Evolutionary conservation across 257 asterid species (phyloP).

Genomic region (Verbena officinalis): DNA sequence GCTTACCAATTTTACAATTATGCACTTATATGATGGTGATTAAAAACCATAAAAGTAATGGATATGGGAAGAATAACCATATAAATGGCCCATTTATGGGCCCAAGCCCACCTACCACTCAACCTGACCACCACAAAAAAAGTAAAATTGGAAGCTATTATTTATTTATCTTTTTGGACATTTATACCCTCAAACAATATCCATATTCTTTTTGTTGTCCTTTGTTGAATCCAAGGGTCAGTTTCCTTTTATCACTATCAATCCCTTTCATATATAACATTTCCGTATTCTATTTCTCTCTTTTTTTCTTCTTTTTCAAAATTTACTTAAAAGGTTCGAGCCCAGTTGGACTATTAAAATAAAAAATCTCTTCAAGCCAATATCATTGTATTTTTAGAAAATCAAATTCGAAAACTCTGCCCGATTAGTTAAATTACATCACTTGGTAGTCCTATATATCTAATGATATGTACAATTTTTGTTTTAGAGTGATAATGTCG

Average conservation of each 20-base stretch:
- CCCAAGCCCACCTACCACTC: constrained; percentile 35
- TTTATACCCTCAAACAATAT: constrained; percentile 17
- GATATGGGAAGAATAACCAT: neutral
- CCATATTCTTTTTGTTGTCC: constrained; percentile 1
- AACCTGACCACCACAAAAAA: constrained; percentile 16
- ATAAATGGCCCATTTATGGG: constrained; percentile 30
- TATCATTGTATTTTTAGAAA: too few relatives aligned
- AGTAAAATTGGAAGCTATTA: too few relatives aligned
- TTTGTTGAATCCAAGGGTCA: constrained; percentile 32
- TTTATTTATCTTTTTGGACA: neutral
- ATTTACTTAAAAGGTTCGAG: too few relatives aligned
- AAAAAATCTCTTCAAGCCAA: too few relatives aligned
- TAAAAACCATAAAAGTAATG: neutral
- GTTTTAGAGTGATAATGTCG: too few relatives aligned
- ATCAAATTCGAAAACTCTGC: too few relatives aligned
- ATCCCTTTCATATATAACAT: neutral
- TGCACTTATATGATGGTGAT: neutral
- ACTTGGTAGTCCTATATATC: too few relatives aligned
- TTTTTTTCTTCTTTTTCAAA: neutral
- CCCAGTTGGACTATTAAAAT: too few relatives aligned
- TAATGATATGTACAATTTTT: neutral
- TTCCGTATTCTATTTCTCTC: too few relatives aligned
- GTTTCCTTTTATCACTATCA: neutral
- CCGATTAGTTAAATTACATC: too few relatives aligned
- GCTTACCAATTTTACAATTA: neutral